These are phyloP conservation scores for Trifolium subterraneum DNA, from an alignment of 306 rosid genomes.

Conservation along the genomic window DNA sequence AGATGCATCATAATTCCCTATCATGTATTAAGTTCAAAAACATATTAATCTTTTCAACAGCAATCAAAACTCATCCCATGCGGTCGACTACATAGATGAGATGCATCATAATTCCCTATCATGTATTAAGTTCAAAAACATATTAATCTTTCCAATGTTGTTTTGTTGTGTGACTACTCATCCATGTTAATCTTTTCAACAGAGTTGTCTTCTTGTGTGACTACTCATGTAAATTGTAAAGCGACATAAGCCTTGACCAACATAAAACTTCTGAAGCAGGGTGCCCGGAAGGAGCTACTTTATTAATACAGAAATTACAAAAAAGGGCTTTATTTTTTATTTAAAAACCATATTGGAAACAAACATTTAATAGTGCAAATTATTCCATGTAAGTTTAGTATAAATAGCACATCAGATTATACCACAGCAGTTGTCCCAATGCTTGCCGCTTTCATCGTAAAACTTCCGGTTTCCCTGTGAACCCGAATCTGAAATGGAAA, in stretches of 20 bases:
- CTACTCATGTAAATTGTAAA: too few species aligned
- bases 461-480: conserved; percentile 50
- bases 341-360: conserved; percentile 15
- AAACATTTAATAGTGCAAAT: conserved; percentile 23
- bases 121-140: conserved; percentile 4
- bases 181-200: too few species aligned
- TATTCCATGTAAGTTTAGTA: conserved; percentile 12
- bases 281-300: conserved; percentile 11
- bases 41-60: neutral
- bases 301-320: conserved; percentile 4
- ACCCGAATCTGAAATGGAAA: conserved; percentile 62
- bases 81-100: neutral
- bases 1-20: conserved; percentile 6
- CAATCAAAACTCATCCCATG: neutral
- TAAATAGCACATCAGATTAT: conserved; percentile 23
- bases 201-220: too few species aligned
- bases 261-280: neutral
- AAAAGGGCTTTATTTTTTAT: neutral
- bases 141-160: neutral
- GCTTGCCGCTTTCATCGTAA: conserved; percentile 55
- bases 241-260: too few species aligned
- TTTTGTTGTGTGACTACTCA: too few species aligned
- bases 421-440: conserved; percentile 96
- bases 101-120: conserved; percentile 7
- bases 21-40: conserved; percentile 1